These are phyloP conservation scores for Nemophila menziesii DNA, from an alignment of 257 asterid genomes.

Conservation along the genomic window DNA sequence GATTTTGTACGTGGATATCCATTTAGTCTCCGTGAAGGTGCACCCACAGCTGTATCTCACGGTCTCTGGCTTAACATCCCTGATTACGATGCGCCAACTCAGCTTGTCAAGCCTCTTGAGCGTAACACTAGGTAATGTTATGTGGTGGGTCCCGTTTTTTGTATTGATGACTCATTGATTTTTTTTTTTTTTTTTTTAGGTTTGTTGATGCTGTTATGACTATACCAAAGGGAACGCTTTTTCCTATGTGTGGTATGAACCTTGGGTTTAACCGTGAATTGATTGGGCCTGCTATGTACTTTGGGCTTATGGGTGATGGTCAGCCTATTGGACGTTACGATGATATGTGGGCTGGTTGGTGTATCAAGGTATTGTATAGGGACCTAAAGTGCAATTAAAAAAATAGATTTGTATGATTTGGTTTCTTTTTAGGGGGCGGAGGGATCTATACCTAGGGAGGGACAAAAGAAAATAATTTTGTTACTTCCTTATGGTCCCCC, in stretches of 20 bases:
- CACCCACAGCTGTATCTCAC: conserved; percentile 53
- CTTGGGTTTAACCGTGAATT: conserved; percentile 48
- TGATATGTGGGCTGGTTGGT: conserved; percentile 83
- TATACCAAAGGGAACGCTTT: conserved; percentile 54
- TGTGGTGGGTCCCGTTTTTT: background rate
- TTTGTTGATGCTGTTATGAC: conserved; percentile 58
- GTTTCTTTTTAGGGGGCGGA: background rate
- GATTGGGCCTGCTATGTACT: conserved; percentile 67
- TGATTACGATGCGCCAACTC: conserved; percentile 62
- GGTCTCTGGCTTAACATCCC: conserved; percentile 68
- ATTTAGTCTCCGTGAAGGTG: conserved; percentile 55
- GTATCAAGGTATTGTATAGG: conserved; percentile 36
- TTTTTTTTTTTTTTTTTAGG: conserved; percentile 14
- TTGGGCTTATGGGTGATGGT: conserved; percentile 72
- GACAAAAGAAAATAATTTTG: too few species aligned
- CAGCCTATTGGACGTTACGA: conserved; percentile 67
- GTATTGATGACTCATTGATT: background rate
- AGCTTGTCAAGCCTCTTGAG: conserved; percentile 62
- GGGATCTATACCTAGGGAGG: background rate
- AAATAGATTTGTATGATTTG: too few species aligned
- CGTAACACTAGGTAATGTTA: conserved; percentile 48
- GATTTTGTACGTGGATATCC: conserved; percentile 68
- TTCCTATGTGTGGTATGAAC: conserved; percentile 76
- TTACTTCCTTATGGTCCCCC: too few species aligned
- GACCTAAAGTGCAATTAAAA: background rate